Evolutionary conservation across 768 basidiomycete species (phyloP).

Genomic region (Bullera alba): DNA sequence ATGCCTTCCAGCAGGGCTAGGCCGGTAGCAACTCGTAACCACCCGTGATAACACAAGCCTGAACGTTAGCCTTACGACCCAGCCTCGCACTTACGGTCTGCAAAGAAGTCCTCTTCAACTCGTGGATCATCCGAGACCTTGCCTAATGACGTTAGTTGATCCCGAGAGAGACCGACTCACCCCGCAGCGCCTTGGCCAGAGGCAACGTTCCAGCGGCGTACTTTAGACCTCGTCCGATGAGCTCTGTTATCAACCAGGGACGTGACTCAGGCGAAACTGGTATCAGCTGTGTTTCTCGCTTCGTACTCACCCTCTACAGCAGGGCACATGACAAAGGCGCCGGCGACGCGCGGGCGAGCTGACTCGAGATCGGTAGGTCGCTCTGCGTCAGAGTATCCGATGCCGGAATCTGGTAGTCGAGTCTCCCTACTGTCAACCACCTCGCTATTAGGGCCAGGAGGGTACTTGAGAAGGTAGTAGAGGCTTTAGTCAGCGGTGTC

Average conservation of each 20-base stretch:
- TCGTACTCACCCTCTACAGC: slow-evolving; percentile 40
- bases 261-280: slow-evolving; percentile 40
- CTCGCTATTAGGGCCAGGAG: slow-evolving; percentile 17
- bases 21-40: slow-evolving; percentile 45
- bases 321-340: slow-evolving; percentile 45
- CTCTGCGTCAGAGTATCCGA: slow-evolving; percentile 22
- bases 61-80: slow-evolving; percentile 8
- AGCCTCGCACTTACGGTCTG: slow-evolving; percentile 34
- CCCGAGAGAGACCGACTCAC: slow-evolving; percentile 6
- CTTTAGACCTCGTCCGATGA: slow-evolving; percentile 29
- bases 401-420: slow-evolving; percentile 23
- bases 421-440: slow-evolving; percentile 10
- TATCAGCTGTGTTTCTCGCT: not conserved
- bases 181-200: slow-evolving; percentile 39
- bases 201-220: slow-evolving; percentile 41
- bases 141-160: slow-evolving; percentile 22
- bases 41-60: slow-evolving; percentile 46
- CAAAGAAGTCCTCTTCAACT: slow-evolving; percentile 46
- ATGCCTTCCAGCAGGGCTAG: slow-evolving; percentile 43
- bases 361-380: slow-evolving; percentile 18
- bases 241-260: slow-evolving; percentile 32
- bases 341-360: slow-evolving; percentile 38
- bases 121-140: slow-evolving; percentile 47
- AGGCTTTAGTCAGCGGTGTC: slow-evolving; percentile 16
- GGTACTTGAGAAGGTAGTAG: slow-evolving; percentile 42